Percentiles rank a stretch among this genome's conserved stretches.
Evolutionary conservation across 2,329 filamentous ascomycete genomes (phyloP).

Genomic region (Trichoderma breve): DNA sequence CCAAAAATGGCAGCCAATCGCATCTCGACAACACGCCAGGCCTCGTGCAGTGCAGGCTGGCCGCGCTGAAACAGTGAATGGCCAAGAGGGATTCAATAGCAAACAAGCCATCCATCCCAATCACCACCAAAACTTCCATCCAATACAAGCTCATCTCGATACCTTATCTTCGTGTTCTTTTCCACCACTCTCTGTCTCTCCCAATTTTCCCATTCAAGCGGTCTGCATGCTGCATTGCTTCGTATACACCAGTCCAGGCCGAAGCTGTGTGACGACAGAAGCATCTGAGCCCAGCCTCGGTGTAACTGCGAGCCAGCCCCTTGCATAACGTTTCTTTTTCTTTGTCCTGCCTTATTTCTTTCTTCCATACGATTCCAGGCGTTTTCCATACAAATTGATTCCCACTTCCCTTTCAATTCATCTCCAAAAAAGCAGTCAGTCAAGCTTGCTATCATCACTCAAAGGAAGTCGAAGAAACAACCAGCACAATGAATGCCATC

Average conservation of each 20-base stretch:
- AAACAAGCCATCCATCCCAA: not conserved
- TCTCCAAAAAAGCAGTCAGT: not conserved
- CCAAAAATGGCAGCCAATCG: not conserved
- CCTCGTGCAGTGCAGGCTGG: not conserved
- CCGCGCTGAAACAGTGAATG: not conserved
- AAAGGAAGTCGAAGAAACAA: not conserved
- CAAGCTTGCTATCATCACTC: not conserved
- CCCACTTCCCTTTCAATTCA: not conserved
- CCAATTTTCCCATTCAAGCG: not conserved
- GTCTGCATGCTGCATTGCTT: not conserved
- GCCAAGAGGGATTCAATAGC: not conserved
- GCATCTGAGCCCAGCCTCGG: not conserved
- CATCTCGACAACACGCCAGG: not conserved
- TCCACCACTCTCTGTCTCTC: not conserved
- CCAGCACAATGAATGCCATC: not conserved
- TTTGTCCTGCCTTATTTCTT: not conserved
- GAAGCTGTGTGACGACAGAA: not conserved
- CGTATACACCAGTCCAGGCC: not conserved
- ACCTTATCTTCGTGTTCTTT: not conserved
- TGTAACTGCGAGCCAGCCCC: constrained; percentile 3
- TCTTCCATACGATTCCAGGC: not conserved
- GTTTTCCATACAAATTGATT: not conserved
- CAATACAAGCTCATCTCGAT: not conserved
- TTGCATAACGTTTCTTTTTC: not conserved
- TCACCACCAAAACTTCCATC: not conserved